Evolutionary conservation across 169 alveolate genomes (phyloP).

Genomic region (Cryptosporidium ryanae): DNA sequence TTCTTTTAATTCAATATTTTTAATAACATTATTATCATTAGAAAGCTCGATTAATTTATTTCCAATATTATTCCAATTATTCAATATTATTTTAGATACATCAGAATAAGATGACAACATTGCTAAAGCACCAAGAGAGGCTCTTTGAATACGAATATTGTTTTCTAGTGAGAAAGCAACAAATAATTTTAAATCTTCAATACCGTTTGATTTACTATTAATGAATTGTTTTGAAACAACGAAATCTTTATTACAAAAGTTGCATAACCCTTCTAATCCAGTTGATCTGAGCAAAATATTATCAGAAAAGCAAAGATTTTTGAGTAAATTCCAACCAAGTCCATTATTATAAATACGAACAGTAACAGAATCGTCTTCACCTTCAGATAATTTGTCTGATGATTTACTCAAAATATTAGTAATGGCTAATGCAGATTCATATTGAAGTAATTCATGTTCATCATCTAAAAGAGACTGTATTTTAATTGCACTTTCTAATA

Average conservation of each 20-base stretch:
- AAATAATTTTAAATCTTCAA: conserved; percentile 58
- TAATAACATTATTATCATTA: not conserved
- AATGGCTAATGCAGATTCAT: conserved; percentile 56
- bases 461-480: conserved; percentile 56
- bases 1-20: conserved; percentile 34
- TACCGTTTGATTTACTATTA: conserved; percentile 31
- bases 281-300: conserved; percentile 36
- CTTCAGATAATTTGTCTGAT: conserved; percentile 34
- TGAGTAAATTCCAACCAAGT: conserved; percentile 41
- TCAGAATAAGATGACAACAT: conserved; percentile 59
- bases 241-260: conserved; percentile 56
- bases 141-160: conserved; percentile 31
- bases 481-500: conserved; percentile 25
- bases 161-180: conserved; percentile 44
- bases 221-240: conserved; percentile 57
- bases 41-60: conserved; percentile 1
- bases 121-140: conserved; percentile 61
- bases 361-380: conserved; percentile 30
- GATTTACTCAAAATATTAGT: conserved; percentile 59
- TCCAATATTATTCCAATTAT: conserved; percentile 60
- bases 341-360: conserved; percentile 48
- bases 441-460: conserved; percentile 65
- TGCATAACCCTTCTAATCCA: conserved; percentile 67
- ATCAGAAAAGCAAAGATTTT: conserved; percentile 44
- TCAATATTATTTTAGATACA: conserved; percentile 30